Base-by-base conservation (phyloP, 306 rosid genomes). In the Rosa rugosa region DNA sequence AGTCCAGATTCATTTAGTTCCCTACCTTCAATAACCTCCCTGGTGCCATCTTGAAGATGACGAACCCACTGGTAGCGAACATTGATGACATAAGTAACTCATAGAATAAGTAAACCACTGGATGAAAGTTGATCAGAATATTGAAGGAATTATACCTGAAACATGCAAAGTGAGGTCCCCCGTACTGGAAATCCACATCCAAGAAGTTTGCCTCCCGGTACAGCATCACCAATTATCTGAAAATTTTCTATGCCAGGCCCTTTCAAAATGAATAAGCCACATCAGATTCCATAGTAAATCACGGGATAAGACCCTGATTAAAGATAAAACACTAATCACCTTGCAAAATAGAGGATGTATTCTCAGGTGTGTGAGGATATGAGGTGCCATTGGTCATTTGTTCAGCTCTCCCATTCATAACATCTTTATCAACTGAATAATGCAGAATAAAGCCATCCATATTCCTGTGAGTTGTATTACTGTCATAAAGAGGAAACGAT, bases 41-140 rank as follows among this genome's bases (percentile, higher is more conserved):
- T 84, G 54, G 99, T 95, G 65, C 99, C 99, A 83, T 95, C 99
- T 73, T 95, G 89, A 82, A 92, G 95, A 92, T 92, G 96, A 77
- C 99, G 89, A 82, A 95, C 96, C 99, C 99, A 95, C 99, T 95
- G 91, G 81, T 71, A 80, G 76, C 71, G 84, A 76, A 75, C 73
- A 75, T 70, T 11, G 75, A 71, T n/a, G 72, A 64, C 36, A 75
- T 67, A 72, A 78, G 69, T 71, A 74, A 69, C 16, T 50, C 72
- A 44, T 79, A 69, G 47, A 36, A 53, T 54, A 27, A 34, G 31
- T 40, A 67, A 7, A 62, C 18, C 51, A 20, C 70, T 59, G 78
- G 53, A 85, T 65, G 49, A 57, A 71, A 69, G 62, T 64, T 54
- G 57, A 62, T 59, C 57, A 64, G 65, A 64, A 72, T 51, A 25